phyloP scores from a whole-genome alignment of 257 asterid species.

The Prunella vulgaris region DNA sequence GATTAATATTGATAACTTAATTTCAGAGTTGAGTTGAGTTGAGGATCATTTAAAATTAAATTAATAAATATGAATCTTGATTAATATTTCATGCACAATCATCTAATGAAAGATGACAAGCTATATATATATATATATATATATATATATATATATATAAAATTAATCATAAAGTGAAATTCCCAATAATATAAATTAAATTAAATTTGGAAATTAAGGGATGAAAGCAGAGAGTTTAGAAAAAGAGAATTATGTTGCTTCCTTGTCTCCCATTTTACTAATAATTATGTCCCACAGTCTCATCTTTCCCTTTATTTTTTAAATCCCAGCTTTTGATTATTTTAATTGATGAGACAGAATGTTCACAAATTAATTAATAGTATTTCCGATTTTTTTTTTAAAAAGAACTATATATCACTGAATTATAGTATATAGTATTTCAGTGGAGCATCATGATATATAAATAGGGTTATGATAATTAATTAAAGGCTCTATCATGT shows the following conservation, averaged over 20 bases:
- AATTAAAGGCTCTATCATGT: neutral
- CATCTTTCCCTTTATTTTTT: neutral
- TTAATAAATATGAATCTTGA: neutral
- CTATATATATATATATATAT: neutral
- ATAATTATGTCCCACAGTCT: conserved; percentile 25
- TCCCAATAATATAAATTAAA: too few relatives aligned
- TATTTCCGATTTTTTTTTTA: neutral
- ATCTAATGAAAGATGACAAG: conserved; percentile 10
- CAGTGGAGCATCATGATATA: conserved; percentile 13
- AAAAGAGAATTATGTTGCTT: conserved; percentile 27
- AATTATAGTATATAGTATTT: neutral
- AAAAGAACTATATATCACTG: neutral
- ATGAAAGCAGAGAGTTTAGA: conserved; percentile 22
- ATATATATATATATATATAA: neutral
- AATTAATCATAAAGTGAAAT: conserved; percentile 25
- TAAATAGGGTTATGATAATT: neutral
- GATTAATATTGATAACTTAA: too few relatives aligned
- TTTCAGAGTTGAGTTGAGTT: too few relatives aligned
- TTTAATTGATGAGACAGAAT: conserved; percentile 14
- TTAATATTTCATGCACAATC: neutral
- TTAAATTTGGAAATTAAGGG: conserved; percentile 18
- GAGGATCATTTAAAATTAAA: too few relatives aligned
- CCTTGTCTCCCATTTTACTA: conserved; percentile 29
- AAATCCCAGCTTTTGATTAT: conserved; percentile 15
- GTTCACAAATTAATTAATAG: conserved; percentile 2